Percentiles rank a stretch among this genome's conserved stretches.
Evolutionary conservation across 2,329 filamentous ascomycete species (phyloP).

Genomic region (Capronia coronata): DNA sequence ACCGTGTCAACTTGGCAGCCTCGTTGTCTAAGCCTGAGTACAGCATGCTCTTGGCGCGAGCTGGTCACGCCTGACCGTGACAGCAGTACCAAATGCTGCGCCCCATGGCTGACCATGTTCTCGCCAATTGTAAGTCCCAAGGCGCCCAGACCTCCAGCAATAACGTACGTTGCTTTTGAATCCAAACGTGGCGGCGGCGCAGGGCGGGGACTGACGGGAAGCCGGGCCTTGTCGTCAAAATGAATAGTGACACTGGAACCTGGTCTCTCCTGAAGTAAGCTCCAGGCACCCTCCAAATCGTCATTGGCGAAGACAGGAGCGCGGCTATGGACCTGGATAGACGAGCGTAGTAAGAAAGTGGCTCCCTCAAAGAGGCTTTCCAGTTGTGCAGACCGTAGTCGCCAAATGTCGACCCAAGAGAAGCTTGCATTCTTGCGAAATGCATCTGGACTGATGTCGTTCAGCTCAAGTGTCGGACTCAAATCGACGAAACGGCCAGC

Average conservation of each 20-base stretch:
- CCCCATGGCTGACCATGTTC: constrained; percentile 29
- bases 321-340: no score
- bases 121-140: constrained; percentile 26
- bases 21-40: constrained; percentile 20
- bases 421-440: no score
- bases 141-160: constrained; percentile 19
- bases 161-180: neutral
- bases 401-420: no score
- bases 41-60: neutral
- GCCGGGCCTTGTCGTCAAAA: no score
- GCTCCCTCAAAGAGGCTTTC: no score
- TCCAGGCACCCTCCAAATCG: neutral
- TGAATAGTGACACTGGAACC: no score
- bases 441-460: no score
- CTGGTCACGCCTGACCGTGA: constrained; percentile 30
- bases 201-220: neutral
- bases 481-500: no score
- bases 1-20: constrained; percentile 21
- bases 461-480: no score
- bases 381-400: no score
- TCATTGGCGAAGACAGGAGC: no score
- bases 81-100: constrained; percentile 31
- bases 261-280: neutral
- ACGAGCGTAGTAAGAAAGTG: no score
- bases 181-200: neutral